A percentile compares a stretch with the other conserved stretches of the same genome.
phyloP scores from a whole-genome alignment of 768 basidiomycete genomes.

The Lactarius indigo region DNA sequence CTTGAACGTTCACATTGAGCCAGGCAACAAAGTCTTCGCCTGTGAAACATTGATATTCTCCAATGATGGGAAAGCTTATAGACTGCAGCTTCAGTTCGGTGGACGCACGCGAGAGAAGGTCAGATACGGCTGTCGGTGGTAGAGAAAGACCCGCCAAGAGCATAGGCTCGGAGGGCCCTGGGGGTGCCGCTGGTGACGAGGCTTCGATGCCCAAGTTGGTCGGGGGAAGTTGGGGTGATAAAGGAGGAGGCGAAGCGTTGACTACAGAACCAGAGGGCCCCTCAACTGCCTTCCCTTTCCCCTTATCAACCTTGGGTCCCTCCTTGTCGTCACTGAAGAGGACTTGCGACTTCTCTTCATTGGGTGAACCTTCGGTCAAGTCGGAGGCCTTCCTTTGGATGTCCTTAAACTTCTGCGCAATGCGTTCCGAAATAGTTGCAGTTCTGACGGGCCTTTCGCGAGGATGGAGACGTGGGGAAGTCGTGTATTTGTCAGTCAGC shows the following conservation, averaged over 20 bases:
- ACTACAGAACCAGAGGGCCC: conserved; percentile 33
- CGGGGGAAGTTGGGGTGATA: conserved; percentile 60
- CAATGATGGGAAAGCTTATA: conserved; percentile 73
- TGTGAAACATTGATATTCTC: conserved; percentile 82
- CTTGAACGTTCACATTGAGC: conserved; percentile 74
- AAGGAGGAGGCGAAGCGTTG: conserved; percentile 53
- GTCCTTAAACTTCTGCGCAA: conserved; percentile 76
- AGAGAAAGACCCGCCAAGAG: conserved; percentile 74
- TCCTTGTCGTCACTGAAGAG: conserved; percentile 33
- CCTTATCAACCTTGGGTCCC: conserved; percentile 71
- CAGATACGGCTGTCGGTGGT: conserved; percentile 59
- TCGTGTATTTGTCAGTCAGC: conserved; percentile 69
- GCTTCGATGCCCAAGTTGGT: conserved; percentile 35
- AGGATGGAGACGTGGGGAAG: conserved; percentile 67
- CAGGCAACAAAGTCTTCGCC: conserved; percentile 88
- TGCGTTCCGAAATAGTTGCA: conserved; percentile 82
- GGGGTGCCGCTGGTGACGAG: conserved; percentile 35
- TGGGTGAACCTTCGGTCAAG: conserved; percentile 12
- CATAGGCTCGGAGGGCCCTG: conserved; percentile 50
- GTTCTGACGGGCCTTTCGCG: conserved; percentile 58
- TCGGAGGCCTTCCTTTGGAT: conserved; percentile 55
- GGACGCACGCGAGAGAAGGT: conserved; percentile 66
- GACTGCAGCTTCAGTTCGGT: conserved; percentile 66
- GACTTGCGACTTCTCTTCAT: conserved; percentile 30
- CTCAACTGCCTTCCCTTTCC: conserved; percentile 66